Base-by-base conservation (phyloP, 2,329 filamentous ascomycete species). In the Xylariaceae sp. region DNA sequence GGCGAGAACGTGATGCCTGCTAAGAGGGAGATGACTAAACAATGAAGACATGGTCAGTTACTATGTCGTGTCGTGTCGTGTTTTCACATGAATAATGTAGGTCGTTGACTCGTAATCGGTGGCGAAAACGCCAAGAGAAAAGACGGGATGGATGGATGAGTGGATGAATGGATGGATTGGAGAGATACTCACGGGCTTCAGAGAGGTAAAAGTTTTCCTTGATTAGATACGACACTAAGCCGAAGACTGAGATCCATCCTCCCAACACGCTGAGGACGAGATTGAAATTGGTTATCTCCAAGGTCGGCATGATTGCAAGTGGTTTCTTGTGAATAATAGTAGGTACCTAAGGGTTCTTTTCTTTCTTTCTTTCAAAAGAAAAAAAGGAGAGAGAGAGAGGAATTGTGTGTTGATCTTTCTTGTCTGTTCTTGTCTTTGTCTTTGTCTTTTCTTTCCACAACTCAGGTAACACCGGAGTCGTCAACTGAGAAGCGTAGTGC, bases 191-290 rank as follows among this genome's bases (percentile, higher is more conserved):
- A 93, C 90, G 78, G 56, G 92, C 90, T 81, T 97, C 92, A 1
- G 91, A 96, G 0, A 97, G 81, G 72, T 96, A 96, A 71, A 90
- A 93, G 59, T 86, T 88, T 76, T 96, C 92, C 71, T 97, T 96
- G 70, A 90, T 81, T 15, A 96, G 81, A 71, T 92, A 96, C 0
- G 91, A 96, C 0, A 97, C 90, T 49, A 97, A 77, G 2, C 91
- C 92, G 70, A 96, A 97, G n/a, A 95, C 66, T 0, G 90, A 91
- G 62, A 97, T 86, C 76, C 95, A 97, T 1, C 90, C 92, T 11
- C 92, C 92, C 10, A 96, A 75, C 6, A 90, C 83, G 56, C 89
- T 87, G 71, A 90, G 86, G 57, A 92, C 83, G 64, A 94, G 88
- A 74, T 96, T 95, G 80, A 96, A 96, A 72, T 92, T 88, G 64